These are phyloP conservation scores for Staphylotrichum longicolle DNA, from an alignment of 495 filamentous ascomycete genomes.

Conservation along the genomic window DNA sequence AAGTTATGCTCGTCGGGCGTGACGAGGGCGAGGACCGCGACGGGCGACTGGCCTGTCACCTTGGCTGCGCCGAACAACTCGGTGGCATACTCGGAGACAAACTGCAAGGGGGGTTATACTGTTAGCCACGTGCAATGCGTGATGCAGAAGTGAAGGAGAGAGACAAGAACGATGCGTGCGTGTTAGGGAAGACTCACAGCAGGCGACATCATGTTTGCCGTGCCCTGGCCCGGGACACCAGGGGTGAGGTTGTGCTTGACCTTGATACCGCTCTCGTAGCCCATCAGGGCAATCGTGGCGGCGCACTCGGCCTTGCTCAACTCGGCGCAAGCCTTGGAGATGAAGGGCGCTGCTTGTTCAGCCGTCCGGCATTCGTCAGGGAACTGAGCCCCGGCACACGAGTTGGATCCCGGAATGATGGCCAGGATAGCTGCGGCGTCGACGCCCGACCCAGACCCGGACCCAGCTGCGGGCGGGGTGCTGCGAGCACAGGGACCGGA, in stretches of 20 bases:
- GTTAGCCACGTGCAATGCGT: not conserved
- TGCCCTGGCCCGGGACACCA: conserved; percentile 68
- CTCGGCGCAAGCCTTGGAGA: conserved; percentile 33
- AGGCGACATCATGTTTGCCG: conserved; percentile 72
- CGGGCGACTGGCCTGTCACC: conserved; percentile 38
- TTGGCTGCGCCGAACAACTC: conserved; percentile 49
- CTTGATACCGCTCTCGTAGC: conserved; percentile 66
- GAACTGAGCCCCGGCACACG: conserved; percentile 46
- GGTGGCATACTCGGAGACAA: conserved; percentile 61
- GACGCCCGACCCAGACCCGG: conserved; percentile 4
- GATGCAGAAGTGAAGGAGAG: not conserved
- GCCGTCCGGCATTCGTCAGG: conserved; percentile 67
- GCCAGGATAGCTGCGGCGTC: conserved; percentile 36
- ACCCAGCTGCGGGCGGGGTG: not conserved
- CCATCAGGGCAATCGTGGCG: conserved; percentile 61
- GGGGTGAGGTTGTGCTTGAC: conserved; percentile 63
- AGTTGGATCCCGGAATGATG: conserved; percentile 50
- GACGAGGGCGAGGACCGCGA: conserved; percentile 58
- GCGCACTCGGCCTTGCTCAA: conserved; percentile 55
- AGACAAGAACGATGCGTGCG: not conserved
- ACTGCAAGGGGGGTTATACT: conserved; percentile 24
- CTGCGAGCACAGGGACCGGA: not conserved
- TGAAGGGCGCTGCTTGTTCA: conserved; percentile 55
- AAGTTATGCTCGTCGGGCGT: conserved; percentile 63
- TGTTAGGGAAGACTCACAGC: conserved; percentile 15